Percentiles rank a stretch among this genome's conserved stretches.
Conservation (phyloP, 179 eudicot genomes). For the Beta corolliflora region DNA sequence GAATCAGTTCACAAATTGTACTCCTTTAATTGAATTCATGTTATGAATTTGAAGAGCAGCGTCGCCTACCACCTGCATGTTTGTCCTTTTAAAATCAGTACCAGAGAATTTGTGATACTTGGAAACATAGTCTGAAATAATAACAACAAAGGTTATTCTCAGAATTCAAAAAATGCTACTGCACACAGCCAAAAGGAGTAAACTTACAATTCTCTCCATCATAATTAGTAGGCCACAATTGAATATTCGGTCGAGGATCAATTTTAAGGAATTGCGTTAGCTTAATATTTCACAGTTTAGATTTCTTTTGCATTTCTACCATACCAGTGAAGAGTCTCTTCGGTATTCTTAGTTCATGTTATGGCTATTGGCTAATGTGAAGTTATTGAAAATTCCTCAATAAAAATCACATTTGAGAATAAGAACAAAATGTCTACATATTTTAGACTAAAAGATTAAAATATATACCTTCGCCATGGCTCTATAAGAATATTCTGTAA, state of each 20-base stretch:
- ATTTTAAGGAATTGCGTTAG: no score
- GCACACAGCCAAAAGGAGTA: no score
- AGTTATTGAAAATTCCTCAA: not conserved
- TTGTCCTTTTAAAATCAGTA: conserved; percentile 7
- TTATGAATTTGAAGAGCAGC: conserved; percentile 77
- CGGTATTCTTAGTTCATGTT: no score
- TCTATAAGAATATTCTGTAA: conserved; percentile 72
- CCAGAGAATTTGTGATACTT: not conserved
- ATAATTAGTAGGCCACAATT: no score
- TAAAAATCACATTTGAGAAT: not conserved
- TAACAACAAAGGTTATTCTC: not conserved
- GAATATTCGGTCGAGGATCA: no score
- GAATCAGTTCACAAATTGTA: conserved; percentile 74
- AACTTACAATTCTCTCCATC: no score
- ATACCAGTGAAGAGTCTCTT: no score
- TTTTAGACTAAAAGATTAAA: not conserved
- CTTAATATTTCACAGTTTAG: no score
- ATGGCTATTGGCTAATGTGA: not conserved
- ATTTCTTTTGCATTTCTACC: no score
- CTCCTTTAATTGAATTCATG: conserved; percentile 52
- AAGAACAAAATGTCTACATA: not conserved
- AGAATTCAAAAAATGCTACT: not conserved
- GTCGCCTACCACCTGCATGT: conserved; percentile 77
- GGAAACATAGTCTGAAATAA: no score
- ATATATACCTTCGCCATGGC: conserved; percentile 82